Evolutionary conservation across 1,284 basidiomycete genomes (phyloP).

Genomic region (Cryptococcus wingfieldii): DNA sequence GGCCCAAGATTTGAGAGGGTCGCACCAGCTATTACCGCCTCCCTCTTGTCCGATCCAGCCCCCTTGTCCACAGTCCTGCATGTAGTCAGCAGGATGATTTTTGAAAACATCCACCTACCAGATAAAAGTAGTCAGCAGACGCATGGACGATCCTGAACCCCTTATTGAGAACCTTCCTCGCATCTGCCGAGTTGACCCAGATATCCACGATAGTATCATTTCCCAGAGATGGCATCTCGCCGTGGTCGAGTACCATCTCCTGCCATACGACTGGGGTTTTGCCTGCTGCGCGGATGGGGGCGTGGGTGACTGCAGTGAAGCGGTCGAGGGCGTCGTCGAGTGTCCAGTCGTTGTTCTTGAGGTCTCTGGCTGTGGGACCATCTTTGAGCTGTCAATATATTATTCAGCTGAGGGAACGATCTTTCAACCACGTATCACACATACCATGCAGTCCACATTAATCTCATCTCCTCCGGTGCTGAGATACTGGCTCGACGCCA

Average conservation of each 20-base stretch:
- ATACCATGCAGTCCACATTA: constrained; percentile 63
- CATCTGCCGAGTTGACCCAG: constrained; percentile 67
- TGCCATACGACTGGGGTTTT: constrained; percentile 70
- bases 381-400: constrained; percentile 51
- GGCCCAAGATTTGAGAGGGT: constrained; percentile 73
- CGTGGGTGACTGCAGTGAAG: constrained; percentile 60
- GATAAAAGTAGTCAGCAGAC: constrained; percentile 70
- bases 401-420: too few species aligned
- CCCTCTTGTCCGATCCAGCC: constrained; percentile 64
- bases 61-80: constrained; percentile 71
- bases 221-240: constrained; percentile 55
- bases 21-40: constrained; percentile 59
- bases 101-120: constrained; percentile 49
- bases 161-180: constrained; percentile 57
- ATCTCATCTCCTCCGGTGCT: constrained; percentile 81
- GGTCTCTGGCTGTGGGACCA: constrained; percentile 55
- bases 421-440: background rate
- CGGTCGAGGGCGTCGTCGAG: constrained; percentile 61
- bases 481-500: constrained; percentile 54
- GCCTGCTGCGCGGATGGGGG: constrained; percentile 49
- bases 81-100: background rate
- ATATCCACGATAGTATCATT: constrained; percentile 66
- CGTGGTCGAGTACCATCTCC: constrained; percentile 57
- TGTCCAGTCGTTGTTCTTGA: constrained; percentile 55
- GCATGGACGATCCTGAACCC: constrained; percentile 64